Percentiles rank a stretch among this genome's conserved stretches.
phyloP scores from a whole-genome alignment of 2,329 filamentous ascomycete species.

The Cladosporium austrohemisphaericum region DNA sequence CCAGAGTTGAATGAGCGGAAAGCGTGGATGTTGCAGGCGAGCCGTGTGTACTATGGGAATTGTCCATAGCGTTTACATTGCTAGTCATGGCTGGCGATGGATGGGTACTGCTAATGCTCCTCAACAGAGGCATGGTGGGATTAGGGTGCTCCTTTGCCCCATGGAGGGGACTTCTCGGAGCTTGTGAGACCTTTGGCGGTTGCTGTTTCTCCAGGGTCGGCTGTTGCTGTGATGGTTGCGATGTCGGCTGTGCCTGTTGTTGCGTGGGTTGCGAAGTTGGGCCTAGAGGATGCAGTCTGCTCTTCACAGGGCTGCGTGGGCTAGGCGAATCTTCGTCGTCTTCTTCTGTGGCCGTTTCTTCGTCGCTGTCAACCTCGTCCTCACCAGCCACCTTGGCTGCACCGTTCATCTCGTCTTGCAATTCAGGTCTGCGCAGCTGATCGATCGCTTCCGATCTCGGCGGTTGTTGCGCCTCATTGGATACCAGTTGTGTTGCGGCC shows the following conservation, averaged over 20 bases:
- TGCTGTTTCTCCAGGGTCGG: neutral
- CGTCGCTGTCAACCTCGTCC: constrained; percentile 6
- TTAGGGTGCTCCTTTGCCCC: constrained; percentile 25
- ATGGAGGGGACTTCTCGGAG: constrained; percentile 21
- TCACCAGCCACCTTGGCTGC: constrained; percentile 2
- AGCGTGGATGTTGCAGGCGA: constrained; percentile 29
- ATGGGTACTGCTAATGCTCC: constrained; percentile 22
- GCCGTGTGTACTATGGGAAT: constrained; percentile 25
- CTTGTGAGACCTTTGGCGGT: constrained; percentile 5
- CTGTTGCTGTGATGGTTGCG: constrained; percentile 13
- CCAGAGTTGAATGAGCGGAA: constrained; percentile 25
- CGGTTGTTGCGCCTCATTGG: neutral
- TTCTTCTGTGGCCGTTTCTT: constrained; percentile 2
- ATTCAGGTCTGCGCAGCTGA: neutral
- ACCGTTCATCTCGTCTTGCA: neutral
- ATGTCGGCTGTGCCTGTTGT: constrained; percentile 13
- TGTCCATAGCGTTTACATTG: constrained; percentile 31
- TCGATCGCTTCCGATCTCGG: neutral
- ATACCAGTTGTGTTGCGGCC: neutral
- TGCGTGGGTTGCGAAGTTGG: constrained; percentile 9
- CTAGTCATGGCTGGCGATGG: constrained; percentile 31
- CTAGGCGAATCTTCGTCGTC: constrained; percentile 10
- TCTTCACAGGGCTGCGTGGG: constrained; percentile 5
- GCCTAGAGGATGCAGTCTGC: neutral
- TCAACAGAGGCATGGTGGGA: constrained; percentile 26